phyloP scores from a whole-genome alignment of 495 filamentous ascomycete genomes.

The Usnea hakonensis region DNA sequence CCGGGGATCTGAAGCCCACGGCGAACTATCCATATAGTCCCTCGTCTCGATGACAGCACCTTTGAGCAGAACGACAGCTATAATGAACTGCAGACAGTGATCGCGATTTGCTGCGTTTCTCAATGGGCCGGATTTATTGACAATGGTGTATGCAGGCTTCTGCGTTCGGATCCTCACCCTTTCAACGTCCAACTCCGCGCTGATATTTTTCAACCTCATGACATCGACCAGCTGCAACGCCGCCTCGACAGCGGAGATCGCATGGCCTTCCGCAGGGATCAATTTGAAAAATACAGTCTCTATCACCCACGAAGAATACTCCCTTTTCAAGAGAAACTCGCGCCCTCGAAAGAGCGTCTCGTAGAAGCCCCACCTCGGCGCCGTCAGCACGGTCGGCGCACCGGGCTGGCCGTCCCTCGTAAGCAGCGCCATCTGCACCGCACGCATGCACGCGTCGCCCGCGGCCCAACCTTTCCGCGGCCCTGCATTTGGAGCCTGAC shows the following conservation, averaged over 20 bases:
- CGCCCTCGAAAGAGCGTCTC: slow-evolving; percentile 23
- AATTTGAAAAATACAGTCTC: slow-evolving; percentile 36
- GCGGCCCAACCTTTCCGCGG: slow-evolving; percentile 44
- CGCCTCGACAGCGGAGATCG: slow-evolving; percentile 33
- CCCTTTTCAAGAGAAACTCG: slow-evolving; percentile 23
- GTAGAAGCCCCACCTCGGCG: slow-evolving; percentile 35
- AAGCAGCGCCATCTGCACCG: slow-evolving; percentile 37
- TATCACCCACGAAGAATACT: slow-evolving; percentile 31
- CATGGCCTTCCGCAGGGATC: slow-evolving; percentile 35
- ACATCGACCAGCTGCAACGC: slow-evolving; percentile 20
- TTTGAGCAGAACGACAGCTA: slow-evolving; percentile 37
- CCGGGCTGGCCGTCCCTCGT: slow-evolving; percentile 35
- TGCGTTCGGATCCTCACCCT: neutral
- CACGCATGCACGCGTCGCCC: slow-evolving; percentile 38
- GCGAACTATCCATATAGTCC: slow-evolving; percentile 34
- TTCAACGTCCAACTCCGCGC: neutral
- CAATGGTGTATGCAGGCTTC: slow-evolving; percentile 33
- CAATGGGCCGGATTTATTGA: slow-evolving; percentile 34
- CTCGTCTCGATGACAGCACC: slow-evolving; percentile 24
- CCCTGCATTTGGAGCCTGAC: slow-evolving; percentile 31
- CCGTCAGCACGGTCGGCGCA: slow-evolving; percentile 28
- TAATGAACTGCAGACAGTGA: slow-evolving; percentile 39
- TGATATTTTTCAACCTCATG: neutral
- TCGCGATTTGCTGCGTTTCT: slow-evolving; percentile 39
- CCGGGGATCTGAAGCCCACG: slow-evolving; percentile 26